Evolutionary conservation across 257 asterid species (phyloP).

Genomic region (Solanum tacnaense): DNA sequence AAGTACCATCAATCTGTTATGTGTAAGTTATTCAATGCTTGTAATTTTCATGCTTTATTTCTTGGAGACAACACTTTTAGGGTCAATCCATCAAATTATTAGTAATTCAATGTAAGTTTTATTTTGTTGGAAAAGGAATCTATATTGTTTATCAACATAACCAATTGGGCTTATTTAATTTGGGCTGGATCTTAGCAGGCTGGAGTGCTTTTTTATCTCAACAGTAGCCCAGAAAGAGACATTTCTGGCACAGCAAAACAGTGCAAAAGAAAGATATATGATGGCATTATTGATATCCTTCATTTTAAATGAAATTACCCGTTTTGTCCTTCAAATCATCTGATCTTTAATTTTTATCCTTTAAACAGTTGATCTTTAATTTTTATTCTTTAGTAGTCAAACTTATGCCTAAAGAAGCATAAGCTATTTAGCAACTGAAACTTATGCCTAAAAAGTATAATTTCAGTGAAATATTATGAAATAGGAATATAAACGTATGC

Average conservation of each 20-base stretch:
- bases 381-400: background rate
- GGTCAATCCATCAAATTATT: background rate
- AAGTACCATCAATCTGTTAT: background rate
- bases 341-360: background rate
- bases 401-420: background rate
- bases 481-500: background rate
- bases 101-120: background rate
- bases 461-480: background rate
- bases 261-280: background rate
- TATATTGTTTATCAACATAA: background rate
- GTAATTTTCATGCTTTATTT: background rate
- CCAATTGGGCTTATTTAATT: background rate
- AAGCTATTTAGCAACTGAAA: background rate
- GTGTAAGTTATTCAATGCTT: background rate
- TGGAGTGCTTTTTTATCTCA: background rate
- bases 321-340: background rate
- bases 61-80: background rate
- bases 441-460: background rate
- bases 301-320: too few relatives aligned
- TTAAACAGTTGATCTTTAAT: background rate
- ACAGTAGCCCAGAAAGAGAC: background rate
- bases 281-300: background rate
- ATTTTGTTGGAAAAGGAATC: background rate
- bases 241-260: background rate
- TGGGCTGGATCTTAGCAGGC: background rate